Conservation (phyloP, 2,329 filamentous ascomycete genomes). For the Hymenoscyphus linearis region DNA sequence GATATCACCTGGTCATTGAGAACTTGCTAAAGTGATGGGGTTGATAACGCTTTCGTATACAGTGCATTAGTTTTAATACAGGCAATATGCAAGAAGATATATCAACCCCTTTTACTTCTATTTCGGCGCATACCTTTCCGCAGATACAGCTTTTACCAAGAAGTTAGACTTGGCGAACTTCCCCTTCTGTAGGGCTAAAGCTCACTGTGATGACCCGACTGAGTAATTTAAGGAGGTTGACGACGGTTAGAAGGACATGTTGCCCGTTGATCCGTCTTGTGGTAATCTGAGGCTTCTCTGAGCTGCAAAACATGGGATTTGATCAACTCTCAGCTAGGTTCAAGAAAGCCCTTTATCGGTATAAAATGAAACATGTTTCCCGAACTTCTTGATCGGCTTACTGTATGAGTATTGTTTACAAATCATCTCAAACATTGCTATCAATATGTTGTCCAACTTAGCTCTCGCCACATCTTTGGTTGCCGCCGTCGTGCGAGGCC, state of each 20-base stretch:
- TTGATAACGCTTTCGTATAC: background rate
- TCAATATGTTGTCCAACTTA: constrained; percentile 29
- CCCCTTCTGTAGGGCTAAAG: background rate
- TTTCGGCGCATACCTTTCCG: constrained; percentile 3
- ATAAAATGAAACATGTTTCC: background rate
- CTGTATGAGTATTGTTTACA: background rate
- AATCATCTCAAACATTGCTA: background rate
- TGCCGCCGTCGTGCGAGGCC: constrained; percentile 36
- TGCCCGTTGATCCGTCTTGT: constrained; percentile 11
- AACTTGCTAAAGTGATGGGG: background rate
- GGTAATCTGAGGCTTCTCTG: background rate
- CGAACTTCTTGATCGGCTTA: background rate
- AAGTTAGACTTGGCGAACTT: background rate
- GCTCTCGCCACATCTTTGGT: constrained; percentile 39
- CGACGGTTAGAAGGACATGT: constrained; percentile 12
- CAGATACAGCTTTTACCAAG: background rate
- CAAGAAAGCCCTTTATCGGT: background rate
- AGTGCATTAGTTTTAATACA: constrained; percentile 5
- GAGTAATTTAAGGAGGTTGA: constrained; percentile 1
- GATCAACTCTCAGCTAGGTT: background rate
- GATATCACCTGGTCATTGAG: constrained; percentile 10
- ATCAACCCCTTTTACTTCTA: background rate
- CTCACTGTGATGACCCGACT: background rate
- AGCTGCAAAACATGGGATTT: background rate
- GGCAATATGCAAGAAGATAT: constrained; percentile 11